Percentiles rank a stretch among this genome's conserved stretches.
Conservation (phyloP, 495 filamentous ascomycete genomes). For the Neurospora sp. region DNA sequence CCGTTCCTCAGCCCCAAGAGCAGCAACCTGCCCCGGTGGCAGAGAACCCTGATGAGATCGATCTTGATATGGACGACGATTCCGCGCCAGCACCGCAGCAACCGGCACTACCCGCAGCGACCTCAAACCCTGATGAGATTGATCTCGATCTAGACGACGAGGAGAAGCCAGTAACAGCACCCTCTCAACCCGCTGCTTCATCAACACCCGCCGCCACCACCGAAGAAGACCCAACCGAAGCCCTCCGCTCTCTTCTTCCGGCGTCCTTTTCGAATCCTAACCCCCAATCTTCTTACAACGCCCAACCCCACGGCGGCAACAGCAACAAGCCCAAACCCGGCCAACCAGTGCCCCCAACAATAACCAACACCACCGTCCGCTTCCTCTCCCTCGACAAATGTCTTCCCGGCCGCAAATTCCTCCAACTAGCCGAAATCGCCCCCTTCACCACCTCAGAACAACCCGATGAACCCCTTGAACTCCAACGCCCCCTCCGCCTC, state of each 20-base stretch:
- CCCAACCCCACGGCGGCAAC: slow-evolving; percentile 4
- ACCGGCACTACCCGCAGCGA: neutral
- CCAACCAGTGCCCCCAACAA: slow-evolving; percentile 37
- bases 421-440: slow-evolving; percentile 59
- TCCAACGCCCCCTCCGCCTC: slow-evolving; percentile 33
- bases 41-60: slow-evolving; percentile 7
- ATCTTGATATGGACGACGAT: slow-evolving; percentile 11
- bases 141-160: slow-evolving; percentile 38
- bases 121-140: neutral
- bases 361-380: slow-evolving; percentile 63
- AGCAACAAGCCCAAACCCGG: slow-evolving; percentile 25
- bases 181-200: too few relatives aligned
- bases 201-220: neutral
- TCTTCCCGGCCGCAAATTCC: slow-evolving; percentile 63
- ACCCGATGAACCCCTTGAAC: neutral
- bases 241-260: slow-evolving; percentile 55
- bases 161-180: neutral
- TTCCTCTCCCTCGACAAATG: slow-evolving; percentile 92
- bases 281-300: slow-evolving; percentile 5
- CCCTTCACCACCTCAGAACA: slow-evolving; percentile 21
- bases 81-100: neutral
- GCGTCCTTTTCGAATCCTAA: slow-evolving; percentile 46
- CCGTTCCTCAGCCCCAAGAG: neutral
- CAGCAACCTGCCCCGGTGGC: neutral
- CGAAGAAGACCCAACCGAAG: slow-evolving; percentile 36